phyloP scores from a whole-genome alignment of 371 early-diverging fungal species.

The Blakeslea trispora region DNA sequence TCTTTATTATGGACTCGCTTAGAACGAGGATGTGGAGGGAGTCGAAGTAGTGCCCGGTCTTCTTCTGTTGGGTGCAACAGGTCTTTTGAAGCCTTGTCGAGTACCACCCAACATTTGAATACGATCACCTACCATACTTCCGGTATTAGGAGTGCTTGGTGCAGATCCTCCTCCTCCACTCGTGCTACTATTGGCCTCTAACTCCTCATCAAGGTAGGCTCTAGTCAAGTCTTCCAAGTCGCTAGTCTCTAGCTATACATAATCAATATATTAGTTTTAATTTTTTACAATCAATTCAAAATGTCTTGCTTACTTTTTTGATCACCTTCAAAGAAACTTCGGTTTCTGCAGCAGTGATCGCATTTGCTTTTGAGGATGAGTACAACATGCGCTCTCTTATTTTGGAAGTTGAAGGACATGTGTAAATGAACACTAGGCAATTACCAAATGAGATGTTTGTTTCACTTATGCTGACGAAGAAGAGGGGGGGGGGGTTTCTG shows the following conservation, averaged over 20 bases:
- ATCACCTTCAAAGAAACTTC: conserved; percentile 54
- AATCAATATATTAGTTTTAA: background rate
- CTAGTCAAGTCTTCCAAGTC: conserved; percentile 65
- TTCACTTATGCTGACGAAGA: no score
- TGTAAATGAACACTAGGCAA: conserved; percentile 71
- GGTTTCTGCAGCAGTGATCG: conserved; percentile 57
- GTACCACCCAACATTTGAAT: conserved; percentile 48
- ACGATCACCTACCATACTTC: conserved; percentile 39
- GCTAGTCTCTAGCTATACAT: conserved; percentile 70
- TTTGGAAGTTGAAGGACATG: conserved; percentile 78
- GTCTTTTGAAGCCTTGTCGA: conserved; percentile 48
- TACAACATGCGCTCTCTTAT: conserved; percentile 89
- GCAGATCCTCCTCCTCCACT: background rate
- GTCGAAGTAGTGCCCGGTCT: conserved; percentile 27
- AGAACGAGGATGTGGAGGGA: conserved; percentile 5
- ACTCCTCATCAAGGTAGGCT: conserved; percentile 58
- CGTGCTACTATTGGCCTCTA: no score
- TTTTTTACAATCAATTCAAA: background rate
- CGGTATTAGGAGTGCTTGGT: conserved; percentile 9
- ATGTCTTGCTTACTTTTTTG: conserved; percentile 70
- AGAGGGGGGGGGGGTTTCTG: no score
- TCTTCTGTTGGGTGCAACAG: conserved; percentile 54
- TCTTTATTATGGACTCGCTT: background rate
- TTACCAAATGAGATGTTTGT: background rate
- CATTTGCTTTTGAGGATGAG: conserved; percentile 70